Base-by-base conservation (phyloP, 805 yeast genomes). In the Naumovozyma dairenensis region DNA sequence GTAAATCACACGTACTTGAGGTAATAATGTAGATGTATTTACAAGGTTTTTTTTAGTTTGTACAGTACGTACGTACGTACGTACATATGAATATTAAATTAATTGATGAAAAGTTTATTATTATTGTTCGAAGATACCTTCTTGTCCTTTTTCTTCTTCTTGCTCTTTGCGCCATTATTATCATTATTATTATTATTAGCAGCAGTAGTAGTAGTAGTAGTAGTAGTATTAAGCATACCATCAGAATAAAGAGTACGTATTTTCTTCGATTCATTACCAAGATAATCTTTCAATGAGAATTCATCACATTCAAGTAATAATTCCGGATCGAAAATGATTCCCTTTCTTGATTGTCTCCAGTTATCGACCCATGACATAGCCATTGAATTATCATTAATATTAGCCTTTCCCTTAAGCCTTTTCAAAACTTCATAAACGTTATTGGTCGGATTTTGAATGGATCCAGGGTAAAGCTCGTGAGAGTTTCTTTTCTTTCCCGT, bases 291-390 rank as follows among this genome's bases (percentile, higher is more conserved):
- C 21, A 43, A 45, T 7, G 44, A 39, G 24, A 52, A 52, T 5
- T 44, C 49, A 9, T 33, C 31, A 13, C 35, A 12, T 21, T 28
- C 32, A 31, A 52, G 32, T 16, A 52, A 29, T 31, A 45, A 28
- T 30, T 52, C 57, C 4, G 47, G 42, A 36, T 52, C 57, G 34
- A 49, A 43, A 16, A 43, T 33, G 9, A 48, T 25, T 16, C 48
- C 60, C 34, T 65, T 66, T 1, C 84, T 83, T 38, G 67, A 74
- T 16, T 41, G 35, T 37, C 72, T 65, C 74, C 80, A 77, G 19
- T 66, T 51, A 38, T 72, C 72, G 2, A 77, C 57, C 76, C 86
- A 72, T 42, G 69, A 71, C 3, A 71, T 57, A 0, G 94, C 85
- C 31, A 74, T 67, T 2, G 80, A 81, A 15, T 59, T 52, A 35